These are phyloP conservation scores for Raddia guianensis DNA, from an alignment of 176 grass and related monocot species.

Conservation along the genomic window DNA sequence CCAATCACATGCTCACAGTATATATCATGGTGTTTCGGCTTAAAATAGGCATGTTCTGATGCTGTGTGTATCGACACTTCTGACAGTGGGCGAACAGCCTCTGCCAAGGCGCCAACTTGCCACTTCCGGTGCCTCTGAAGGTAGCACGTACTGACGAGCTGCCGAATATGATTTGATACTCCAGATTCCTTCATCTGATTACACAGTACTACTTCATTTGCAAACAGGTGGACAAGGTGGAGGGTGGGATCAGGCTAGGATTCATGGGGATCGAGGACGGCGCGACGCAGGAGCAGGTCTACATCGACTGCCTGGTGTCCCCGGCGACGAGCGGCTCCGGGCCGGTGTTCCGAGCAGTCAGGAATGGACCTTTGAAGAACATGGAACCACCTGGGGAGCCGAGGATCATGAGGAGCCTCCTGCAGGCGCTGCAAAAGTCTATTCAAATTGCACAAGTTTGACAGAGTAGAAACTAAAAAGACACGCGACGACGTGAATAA, in stretches of 20 bases:
- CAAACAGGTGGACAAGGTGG: conserved; percentile 81
- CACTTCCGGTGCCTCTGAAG: conserved; percentile 90
- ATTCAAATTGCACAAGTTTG: conserved; percentile 66
- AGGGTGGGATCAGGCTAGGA: conserved; percentile 67
- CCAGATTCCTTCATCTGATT: not conserved
- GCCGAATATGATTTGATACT: not conserved
- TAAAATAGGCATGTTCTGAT: not conserved
- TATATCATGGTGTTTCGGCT: not conserved
- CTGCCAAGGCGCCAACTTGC: conserved; percentile 90
- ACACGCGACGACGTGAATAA: not conserved
- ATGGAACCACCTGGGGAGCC: conserved; percentile 72
- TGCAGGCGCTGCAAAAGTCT: conserved; percentile 77
- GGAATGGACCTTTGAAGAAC: conserved; percentile 75
- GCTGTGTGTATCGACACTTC: not conserved
- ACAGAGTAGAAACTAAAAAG: not conserved
- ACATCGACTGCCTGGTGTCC: conserved; percentile 83
- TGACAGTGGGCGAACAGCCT: conserved; percentile 93
- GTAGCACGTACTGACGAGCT: conserved; percentile 19
- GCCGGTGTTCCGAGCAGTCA: conserved; percentile 64
- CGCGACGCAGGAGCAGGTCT: conserved; percentile 57
- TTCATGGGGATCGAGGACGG: conserved; percentile 68
- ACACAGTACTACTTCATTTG: not conserved
- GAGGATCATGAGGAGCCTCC: conserved; percentile 88
- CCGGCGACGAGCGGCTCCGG: conserved; percentile 52
- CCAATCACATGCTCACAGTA: no score